Conservation (phyloP, 257 asterid genomes). For the Thymus mandschuricus region DNA sequence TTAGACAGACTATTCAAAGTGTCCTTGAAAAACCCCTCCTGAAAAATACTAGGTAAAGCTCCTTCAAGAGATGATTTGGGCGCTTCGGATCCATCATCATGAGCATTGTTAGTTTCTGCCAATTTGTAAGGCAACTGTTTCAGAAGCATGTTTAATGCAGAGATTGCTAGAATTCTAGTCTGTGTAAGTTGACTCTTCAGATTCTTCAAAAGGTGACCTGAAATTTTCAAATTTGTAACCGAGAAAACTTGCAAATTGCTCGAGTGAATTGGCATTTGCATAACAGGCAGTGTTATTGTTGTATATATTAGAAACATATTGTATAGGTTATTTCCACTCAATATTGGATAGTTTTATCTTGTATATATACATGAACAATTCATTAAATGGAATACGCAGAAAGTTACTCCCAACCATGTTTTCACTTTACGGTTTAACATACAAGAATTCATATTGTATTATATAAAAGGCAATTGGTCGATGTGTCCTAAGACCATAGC, state of each 20-base stretch:
- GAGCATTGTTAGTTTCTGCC: slow-evolving; percentile 47
- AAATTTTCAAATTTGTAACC: slow-evolving; percentile 34
- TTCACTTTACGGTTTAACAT: too few relatives aligned
- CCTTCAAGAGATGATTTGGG: slow-evolving; percentile 84
- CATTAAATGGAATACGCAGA: too few relatives aligned
- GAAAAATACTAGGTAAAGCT: slow-evolving; percentile 75
- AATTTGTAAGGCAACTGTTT: slow-evolving; percentile 92
- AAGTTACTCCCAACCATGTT: too few relatives aligned
- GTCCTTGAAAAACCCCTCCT: slow-evolving; percentile 86
- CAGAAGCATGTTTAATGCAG: slow-evolving; percentile 91
- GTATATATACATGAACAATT: too few relatives aligned
- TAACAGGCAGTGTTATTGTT: not conserved
- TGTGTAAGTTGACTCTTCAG: slow-evolving; percentile 98
- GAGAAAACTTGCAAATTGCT: slow-evolving; percentile 6
- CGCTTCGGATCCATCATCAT: slow-evolving; percentile 41
- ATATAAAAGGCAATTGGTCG: not conserved
- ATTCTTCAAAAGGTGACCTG: slow-evolving; percentile 96
- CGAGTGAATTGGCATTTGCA: slow-evolving; percentile 22
- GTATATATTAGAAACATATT: too few relatives aligned
- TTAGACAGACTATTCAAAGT: slow-evolving; percentile 85
- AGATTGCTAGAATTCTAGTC: slow-evolving; percentile 95
- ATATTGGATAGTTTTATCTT: too few relatives aligned
- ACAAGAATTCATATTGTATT: too few relatives aligned
- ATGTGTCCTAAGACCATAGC: slow-evolving; percentile 18
- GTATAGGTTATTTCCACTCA: too few relatives aligned